phyloP scores from a whole-genome alignment of 1,139 yeast species.

The Blastobotrys malaysiensis region DNA sequence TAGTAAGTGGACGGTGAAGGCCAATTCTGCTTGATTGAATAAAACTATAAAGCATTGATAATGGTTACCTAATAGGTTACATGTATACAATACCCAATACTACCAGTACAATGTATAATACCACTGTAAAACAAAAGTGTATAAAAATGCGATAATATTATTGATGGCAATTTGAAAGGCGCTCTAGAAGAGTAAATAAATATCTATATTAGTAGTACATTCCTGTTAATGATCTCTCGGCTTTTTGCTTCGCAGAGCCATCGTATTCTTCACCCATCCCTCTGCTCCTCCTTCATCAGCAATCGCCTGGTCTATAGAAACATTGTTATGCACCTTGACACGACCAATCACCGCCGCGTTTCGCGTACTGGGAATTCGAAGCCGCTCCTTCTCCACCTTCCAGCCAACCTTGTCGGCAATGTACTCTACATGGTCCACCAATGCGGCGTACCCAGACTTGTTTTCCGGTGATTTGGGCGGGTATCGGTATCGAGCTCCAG shows the following conservation, averaged over 20 bases:
- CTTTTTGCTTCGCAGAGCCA: conserved; percentile 24
- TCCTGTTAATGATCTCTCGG: conserved; percentile 39
- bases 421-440: conserved; percentile 79
- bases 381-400: conserved; percentile 78
- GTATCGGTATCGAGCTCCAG: conserved; percentile 70
- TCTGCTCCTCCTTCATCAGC: conserved; percentile 82
- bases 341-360: conserved; percentile 85
- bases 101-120: too few relatives aligned
- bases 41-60: conserved; percentile 36
- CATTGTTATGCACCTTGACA: conserved; percentile 29
- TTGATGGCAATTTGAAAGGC: not conserved
- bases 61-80: too few relatives aligned
- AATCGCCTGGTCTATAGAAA: conserved; percentile 42
- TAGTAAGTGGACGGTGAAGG: conserved; percentile 30
- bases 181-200: not conserved
- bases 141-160: not conserved
- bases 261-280: conserved; percentile 69
- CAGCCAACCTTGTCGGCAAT: conserved; percentile 70
- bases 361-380: conserved; percentile 90
- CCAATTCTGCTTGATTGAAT: conserved; percentile 33
- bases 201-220: not conserved
- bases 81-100: too few relatives aligned
- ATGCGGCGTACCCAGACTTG: conserved; percentile 69
- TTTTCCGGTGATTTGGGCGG: conserved; percentile 40
- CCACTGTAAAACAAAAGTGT: not conserved